Evolutionary conservation across 495 filamentous ascomycete species (phyloP), one percentile per base, ranked within the genome.

Genomic region (Choiromyces venosus): DNA sequence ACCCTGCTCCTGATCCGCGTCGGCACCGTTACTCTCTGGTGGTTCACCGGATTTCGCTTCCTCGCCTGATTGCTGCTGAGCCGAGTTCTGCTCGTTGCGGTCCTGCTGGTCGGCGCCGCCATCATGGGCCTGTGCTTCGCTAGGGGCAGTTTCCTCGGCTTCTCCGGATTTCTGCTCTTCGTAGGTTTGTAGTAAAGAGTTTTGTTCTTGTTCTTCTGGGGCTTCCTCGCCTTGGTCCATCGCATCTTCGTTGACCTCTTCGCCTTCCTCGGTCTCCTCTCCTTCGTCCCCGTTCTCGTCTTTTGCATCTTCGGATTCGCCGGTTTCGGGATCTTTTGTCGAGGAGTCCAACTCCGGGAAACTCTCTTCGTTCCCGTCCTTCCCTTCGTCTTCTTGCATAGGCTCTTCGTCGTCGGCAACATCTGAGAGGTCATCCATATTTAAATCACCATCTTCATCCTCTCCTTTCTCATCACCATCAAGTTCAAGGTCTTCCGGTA

Each of bases 401-500:
- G 82, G 81, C 36, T 82, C 79, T 35, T 84, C 82, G 38, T 87
- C 83, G 8, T 79, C 80, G 44, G 85, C 79, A 56, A 83, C 83
- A 68, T 85, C 83, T 37, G 86, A 84, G 37, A 87, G 82, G 73
- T 90, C 88, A 35, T 90, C 89, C 83, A 93, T 87, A 73, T 92
- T 90, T 61, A 88, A 86, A 29, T 86, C 84, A 56, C 88, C 88
- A 65, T 90, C 85, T 38, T 90, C 90, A 71, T 90, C 89, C 66
- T 91, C 90, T 70, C 87, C 86, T 33, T 86, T 87, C 61, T 89
- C 87, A 69, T 89, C 84, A 37, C 86, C 87, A 79, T 91, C 90
- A 40, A 92, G 84, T 56, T 90, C 84, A 84, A 92, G 88, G 75
- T 91, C 89, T 66, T 93, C 92, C 68, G 92, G 88, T 56, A 90